Evolutionary conservation across 2,329 filamentous ascomycete species (phyloP).

Genomic region (Escovopsis weberi): DNA sequence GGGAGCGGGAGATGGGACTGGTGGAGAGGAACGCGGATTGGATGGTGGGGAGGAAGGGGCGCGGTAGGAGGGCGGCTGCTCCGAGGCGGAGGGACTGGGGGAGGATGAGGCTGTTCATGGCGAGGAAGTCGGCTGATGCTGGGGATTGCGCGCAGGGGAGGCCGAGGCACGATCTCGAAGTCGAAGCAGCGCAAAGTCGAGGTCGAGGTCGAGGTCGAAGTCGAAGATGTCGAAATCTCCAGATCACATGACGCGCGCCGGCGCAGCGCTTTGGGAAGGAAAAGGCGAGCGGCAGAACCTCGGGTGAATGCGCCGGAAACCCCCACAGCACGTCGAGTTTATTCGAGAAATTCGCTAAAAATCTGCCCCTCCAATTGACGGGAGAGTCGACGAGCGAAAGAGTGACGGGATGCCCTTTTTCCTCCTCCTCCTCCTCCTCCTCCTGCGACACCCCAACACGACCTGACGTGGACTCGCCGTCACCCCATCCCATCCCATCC

Average conservation of each 20-base stretch:
- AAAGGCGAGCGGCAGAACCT: slow-evolving; percentile 17
- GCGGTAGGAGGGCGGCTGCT: slow-evolving; percentile 8
- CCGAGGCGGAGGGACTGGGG: slow-evolving; percentile 12
- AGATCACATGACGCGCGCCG: slow-evolving; percentile 22
- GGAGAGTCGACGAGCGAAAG: background rate
- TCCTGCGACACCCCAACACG: background rate
- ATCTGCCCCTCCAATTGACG: slow-evolving; percentile 25
- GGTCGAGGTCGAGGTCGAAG: slow-evolving; percentile 8
- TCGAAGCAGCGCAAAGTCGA: background rate
- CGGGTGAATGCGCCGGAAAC: slow-evolving; percentile 14
- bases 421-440: background rate
- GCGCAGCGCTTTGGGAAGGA: background rate
- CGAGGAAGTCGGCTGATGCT: slow-evolving; percentile 2
- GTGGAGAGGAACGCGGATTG: slow-evolving; percentile 9
- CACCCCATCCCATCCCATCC: background rate
- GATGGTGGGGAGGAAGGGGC: slow-evolving; percentile 7
- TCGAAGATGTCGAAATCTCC: slow-evolving; percentile 14
- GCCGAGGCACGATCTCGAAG: background rate
- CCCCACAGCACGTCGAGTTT: slow-evolving; percentile 21
- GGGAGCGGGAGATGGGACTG: slow-evolving; percentile 6
- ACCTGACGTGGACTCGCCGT: too few relatives aligned
- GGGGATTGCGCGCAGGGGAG: too few relatives aligned
- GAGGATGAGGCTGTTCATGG: slow-evolving; percentile 14
- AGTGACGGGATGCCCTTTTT: slow-evolving; percentile 13
- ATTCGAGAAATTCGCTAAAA: slow-evolving; percentile 28